These are phyloP conservation scores for Metroxylon sagu DNA, from an alignment of 176 grass and related monocot species.

Conservation along the genomic window DNA sequence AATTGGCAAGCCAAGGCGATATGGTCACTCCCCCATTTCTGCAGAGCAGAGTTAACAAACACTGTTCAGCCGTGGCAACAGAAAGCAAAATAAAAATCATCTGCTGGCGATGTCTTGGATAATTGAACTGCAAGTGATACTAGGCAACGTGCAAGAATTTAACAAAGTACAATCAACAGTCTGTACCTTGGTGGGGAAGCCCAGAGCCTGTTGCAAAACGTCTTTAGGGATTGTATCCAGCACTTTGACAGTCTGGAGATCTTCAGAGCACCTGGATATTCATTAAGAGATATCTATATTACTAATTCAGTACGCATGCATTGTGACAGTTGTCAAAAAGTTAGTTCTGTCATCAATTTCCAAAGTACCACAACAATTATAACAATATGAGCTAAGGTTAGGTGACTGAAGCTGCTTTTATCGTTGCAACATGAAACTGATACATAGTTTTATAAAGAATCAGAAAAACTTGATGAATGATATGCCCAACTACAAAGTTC, in stretches of 20 bases:
- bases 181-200: slow-evolving; percentile 85
- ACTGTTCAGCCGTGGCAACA: background rate
- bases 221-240: slow-evolving; percentile 80
- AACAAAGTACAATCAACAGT: background rate
- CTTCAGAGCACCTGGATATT: slow-evolving; percentile 59
- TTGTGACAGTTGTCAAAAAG: too few relatives aligned
- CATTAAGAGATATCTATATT: background rate
- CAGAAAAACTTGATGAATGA: too few relatives aligned
- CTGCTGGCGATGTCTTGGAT: too few relatives aligned
- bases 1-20: slow-evolving; percentile 71
- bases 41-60: slow-evolving; percentile 21
- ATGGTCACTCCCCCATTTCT: slow-evolving; percentile 99
- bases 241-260: slow-evolving; percentile 58
- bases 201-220: slow-evolving; percentile 52
- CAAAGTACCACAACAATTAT: too few relatives aligned
- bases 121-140: too few relatives aligned
- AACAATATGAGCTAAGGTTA: too few relatives aligned
- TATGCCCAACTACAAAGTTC: too few relatives aligned
- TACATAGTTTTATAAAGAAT: too few relatives aligned
- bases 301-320: too few relatives aligned
- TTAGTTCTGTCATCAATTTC: too few relatives aligned
- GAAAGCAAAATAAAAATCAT: background rate
- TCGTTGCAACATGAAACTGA: too few relatives aligned
- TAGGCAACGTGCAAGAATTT: background rate
- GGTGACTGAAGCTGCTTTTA: too few relatives aligned